Percentiles rank a stretch among this genome's conserved stretches.
phyloP scores from a whole-genome alignment of 345 rosid genomes.

The Eucalyptus erythrocorys region DNA sequence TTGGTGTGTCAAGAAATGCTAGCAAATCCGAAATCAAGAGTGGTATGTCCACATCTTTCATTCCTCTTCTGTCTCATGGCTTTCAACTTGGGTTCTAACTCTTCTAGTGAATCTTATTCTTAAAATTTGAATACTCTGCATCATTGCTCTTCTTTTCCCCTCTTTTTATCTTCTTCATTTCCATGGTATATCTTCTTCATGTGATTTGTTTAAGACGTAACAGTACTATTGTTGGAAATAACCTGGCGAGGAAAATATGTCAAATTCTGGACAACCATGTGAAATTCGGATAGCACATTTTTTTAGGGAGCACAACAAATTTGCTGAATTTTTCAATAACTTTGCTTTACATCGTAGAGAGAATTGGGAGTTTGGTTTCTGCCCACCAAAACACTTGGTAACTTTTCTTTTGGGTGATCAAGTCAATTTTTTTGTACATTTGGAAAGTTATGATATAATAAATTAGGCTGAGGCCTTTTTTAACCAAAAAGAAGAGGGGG shows the following conservation, averaged over 20 bases:
- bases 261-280: neutral
- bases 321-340: neutral
- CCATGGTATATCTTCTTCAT: neutral
- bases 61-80: neutral
- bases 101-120: neutral
- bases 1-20: constrained; percentile 84
- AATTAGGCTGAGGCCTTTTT: neutral
- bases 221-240: neutral
- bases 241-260: neutral
- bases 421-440: neutral
- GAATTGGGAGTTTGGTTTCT: neutral
- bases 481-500: neutral
- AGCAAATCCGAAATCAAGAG: constrained; percentile 95
- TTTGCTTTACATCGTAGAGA: neutral
- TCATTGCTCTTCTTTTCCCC: neutral
- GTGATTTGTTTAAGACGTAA: neutral
- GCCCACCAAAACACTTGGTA: neutral
- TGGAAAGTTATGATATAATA: neutral
- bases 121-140: neutral
- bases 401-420: neutral
- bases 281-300: neutral
- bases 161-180: neutral
- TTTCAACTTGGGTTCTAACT: neutral
- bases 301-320: neutral
- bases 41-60: constrained; percentile 26